Evolutionary conservation across 441 rosid species (phyloP).

Genomic region (Sinapis alba): DNA sequence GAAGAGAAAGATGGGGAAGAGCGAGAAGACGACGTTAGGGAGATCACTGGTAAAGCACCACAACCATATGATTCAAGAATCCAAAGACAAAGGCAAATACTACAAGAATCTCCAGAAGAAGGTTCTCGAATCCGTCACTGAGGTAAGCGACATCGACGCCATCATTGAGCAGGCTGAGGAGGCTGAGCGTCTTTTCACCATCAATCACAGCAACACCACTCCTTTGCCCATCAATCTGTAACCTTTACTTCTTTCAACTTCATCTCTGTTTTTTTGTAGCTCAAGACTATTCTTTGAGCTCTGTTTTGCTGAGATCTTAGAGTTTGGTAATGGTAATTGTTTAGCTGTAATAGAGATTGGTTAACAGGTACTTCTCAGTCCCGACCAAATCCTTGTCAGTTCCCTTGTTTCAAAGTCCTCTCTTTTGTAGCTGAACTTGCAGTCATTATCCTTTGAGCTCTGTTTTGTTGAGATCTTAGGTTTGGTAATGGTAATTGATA

Average conservation of each 20-base stretch:
- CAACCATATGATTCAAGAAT: slow-evolving; percentile 78
- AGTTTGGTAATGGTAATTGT: too few relatives aligned
- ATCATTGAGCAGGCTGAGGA: slow-evolving; percentile 77
- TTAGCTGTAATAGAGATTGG: too few relatives aligned
- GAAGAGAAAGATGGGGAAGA: slow-evolving; percentile 66
- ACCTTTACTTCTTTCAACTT: slow-evolving; percentile 10
- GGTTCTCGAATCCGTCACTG: slow-evolving; percentile 83
- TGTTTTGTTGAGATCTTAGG: neutral
- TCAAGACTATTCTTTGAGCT: too few relatives aligned
- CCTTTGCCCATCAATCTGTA: slow-evolving; percentile 63
- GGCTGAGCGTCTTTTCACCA: slow-evolving; percentile 55
- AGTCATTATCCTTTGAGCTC: slow-evolving; percentile 29
- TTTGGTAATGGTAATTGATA: too few relatives aligned
- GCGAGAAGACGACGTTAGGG: slow-evolving; percentile 75
- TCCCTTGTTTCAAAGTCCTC: neutral
- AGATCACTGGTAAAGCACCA: slow-evolving; percentile 89
- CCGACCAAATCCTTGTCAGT: slow-evolving; percentile 11
- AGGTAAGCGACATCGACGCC: slow-evolving; percentile 83
- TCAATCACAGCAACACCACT: slow-evolving; percentile 44
- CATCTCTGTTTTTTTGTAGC: neutral
- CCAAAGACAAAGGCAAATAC: slow-evolving; percentile 83
- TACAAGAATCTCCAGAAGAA: slow-evolving; percentile 73
- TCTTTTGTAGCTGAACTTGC: slow-evolving; percentile 31
- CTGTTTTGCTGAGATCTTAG: too few relatives aligned
- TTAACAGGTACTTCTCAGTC: too few relatives aligned